Percentiles rank a stretch among this genome's conserved stretches.
Conservation (phyloP, 352 stramenopile species). For the Pythium apleroticum region DNA sequence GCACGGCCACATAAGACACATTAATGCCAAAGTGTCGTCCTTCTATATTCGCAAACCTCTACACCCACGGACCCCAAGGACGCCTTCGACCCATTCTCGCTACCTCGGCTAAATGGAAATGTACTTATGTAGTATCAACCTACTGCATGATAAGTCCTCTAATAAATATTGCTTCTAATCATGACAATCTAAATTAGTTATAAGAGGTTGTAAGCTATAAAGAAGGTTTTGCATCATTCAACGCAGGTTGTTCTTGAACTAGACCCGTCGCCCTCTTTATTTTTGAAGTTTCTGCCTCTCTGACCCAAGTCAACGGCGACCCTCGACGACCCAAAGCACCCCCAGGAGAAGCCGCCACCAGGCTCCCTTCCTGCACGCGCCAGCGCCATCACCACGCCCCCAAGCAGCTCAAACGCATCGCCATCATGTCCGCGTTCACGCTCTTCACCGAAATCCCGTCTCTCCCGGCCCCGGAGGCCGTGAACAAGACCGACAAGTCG, state of each 20-base stretch:
- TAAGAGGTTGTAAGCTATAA: not conserved
- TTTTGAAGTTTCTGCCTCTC: conserved; percentile 28
- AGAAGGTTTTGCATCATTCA: conserved; percentile 3
- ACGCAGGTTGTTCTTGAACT: conserved; percentile 11
- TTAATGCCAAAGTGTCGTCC: conserved; percentile 5
- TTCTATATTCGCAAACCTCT: not conserved
- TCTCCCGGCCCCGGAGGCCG: conserved; percentile 54
- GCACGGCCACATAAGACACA: conserved; percentile 4
- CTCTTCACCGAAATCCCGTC: conserved; percentile 62
- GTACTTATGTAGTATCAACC: no score
- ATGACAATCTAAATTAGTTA: no score
- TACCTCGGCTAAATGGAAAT: no score
- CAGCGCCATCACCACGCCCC: not conserved
- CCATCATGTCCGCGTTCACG: conserved; percentile 40
- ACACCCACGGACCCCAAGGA: no score
- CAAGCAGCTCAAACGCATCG: not conserved
- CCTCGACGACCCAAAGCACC: conserved; percentile 6
- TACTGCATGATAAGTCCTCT: no score
- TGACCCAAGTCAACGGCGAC: conserved; percentile 6
- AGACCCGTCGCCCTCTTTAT: conserved; percentile 21
- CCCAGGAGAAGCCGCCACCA: not conserved
- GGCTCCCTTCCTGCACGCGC: not conserved
- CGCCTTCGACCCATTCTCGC: no score
- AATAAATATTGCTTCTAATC: no score
- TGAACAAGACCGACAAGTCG: conserved; percentile 77